These are phyloP conservation scores for Populus euphratica DNA, from an alignment of 345 rosid genomes.

Conservation along the genomic window DNA sequence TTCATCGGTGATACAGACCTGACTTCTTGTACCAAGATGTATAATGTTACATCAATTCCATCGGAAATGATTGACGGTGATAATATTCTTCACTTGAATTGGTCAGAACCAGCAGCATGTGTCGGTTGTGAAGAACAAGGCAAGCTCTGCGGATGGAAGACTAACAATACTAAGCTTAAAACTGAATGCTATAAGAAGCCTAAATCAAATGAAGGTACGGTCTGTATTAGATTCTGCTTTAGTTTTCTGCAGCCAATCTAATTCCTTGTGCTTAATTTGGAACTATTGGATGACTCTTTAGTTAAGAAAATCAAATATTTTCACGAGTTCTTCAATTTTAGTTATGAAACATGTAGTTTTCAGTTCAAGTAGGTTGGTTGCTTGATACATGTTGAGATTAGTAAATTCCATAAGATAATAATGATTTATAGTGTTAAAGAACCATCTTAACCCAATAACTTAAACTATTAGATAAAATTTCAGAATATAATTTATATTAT, in stretches of 20 bases:
- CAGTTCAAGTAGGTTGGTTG: neutral
- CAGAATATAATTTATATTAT: no score
- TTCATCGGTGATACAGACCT: neutral
- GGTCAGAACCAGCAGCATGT: constrained; percentile 6
- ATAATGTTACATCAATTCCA: neutral
- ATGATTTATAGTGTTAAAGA: no score
- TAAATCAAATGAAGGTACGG: constrained; percentile 1
- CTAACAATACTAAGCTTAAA: neutral
- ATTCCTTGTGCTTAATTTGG: neutral
- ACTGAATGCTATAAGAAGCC: constrained; percentile 1
- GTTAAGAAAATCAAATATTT: neutral
- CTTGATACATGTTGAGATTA: neutral
- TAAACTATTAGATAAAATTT: no score
- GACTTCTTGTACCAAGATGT: constrained; percentile 8
- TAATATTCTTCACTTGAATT: neutral
- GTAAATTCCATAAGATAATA: neutral
- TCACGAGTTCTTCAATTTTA: no score
- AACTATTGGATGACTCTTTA: neutral
- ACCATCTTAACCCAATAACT: no score
- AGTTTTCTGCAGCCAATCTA: neutral
- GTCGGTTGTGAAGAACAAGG: neutral
- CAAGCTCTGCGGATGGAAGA: neutral
- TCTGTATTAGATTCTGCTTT: neutral
- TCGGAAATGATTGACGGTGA: neutral
- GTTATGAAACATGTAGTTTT: neutral